Evolutionary conservation across 1,284 basidiomycete species (phyloP).

Genomic region (Fistulina hepatica): DNA sequence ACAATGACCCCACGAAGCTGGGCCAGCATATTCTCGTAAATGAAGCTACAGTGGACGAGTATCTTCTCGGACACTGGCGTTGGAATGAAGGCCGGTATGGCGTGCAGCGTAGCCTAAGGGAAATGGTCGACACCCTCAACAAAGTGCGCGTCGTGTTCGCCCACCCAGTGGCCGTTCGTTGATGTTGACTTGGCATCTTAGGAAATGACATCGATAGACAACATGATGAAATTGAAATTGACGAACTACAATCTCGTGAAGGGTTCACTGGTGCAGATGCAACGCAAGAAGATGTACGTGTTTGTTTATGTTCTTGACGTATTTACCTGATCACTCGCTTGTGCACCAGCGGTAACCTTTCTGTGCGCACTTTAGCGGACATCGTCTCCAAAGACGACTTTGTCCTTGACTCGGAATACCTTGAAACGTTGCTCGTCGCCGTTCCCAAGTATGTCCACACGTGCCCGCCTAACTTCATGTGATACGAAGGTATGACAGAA

Average conservation of each 20-base stretch:
- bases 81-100: conserved; percentile 90
- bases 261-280: conserved; percentile 85
- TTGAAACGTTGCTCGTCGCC: conserved; percentile 89
- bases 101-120: conserved; percentile 65
- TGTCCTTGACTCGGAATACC: conserved; percentile 82
- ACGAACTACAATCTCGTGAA: conserved; percentile 93
- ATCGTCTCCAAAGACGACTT: conserved; percentile 80
- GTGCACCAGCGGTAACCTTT: conserved; percentile 84
- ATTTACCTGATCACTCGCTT: conserved; percentile 9
- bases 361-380: conserved; percentile 78
- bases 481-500: conserved; percentile 39
- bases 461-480: background rate
- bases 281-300: conserved; percentile 85
- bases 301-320: conserved; percentile 8
- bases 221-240: conserved; percentile 82
- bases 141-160: conserved; percentile 43
- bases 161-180: conserved; percentile 9
- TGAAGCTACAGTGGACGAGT: conserved; percentile 73
- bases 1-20: conserved; percentile 80
- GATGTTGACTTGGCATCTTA: conserved; percentile 21
- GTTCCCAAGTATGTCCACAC: conserved; percentile 70
- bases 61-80: conserved; percentile 67
- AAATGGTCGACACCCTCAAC: conserved; percentile 72
- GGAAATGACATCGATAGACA: conserved; percentile 88
- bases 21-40: conserved; percentile 79